A percentile compares a stretch with the other conserved stretches of the same genome.
Conservation (phyloP, 495 filamentous ascomycete species). For the Sporormia fimetaria region DNA sequence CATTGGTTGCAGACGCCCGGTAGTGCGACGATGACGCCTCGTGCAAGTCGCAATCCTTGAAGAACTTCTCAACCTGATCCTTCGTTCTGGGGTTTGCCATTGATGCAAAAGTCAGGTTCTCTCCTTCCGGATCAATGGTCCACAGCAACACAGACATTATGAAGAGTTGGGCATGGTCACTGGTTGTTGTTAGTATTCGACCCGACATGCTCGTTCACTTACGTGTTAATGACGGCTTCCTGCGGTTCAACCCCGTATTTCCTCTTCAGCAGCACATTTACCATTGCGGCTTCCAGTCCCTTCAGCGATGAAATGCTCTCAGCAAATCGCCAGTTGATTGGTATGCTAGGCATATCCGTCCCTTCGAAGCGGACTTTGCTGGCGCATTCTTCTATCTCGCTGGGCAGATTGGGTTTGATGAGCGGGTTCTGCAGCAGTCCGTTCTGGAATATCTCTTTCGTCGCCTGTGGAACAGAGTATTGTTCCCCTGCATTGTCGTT, state of each 20-base stretch:
- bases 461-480: constrained; percentile 28
- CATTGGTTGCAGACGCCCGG: constrained; percentile 36
- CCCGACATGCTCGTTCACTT: not conserved
- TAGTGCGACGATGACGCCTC: constrained; percentile 18
- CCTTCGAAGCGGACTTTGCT: constrained; percentile 25
- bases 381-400: constrained; percentile 22
- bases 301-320: constrained; percentile 24
- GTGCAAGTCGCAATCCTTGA: constrained; percentile 25
- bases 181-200: constrained; percentile 8
- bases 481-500: not conserved
- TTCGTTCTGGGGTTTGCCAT: constrained; percentile 7
- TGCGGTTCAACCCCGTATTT: constrained; percentile 26
- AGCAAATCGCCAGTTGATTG: constrained; percentile 34
- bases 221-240: constrained; percentile 26
- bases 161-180: constrained; percentile 34
- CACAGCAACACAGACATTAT: constrained; percentile 31
- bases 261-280: constrained; percentile 25
- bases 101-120: constrained; percentile 5
- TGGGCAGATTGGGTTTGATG: constrained; percentile 18
- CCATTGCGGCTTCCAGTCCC: constrained; percentile 25
- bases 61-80: constrained; percentile 20
- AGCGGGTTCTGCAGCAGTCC: constrained; percentile 28
- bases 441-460: constrained; percentile 21
- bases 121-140: constrained; percentile 23
- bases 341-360: constrained; percentile 26